These are phyloP conservation scores for Penicillium sp. DNA, from an alignment of 2,329 filamentous ascomycete genomes.

Conservation along the genomic window DNA sequence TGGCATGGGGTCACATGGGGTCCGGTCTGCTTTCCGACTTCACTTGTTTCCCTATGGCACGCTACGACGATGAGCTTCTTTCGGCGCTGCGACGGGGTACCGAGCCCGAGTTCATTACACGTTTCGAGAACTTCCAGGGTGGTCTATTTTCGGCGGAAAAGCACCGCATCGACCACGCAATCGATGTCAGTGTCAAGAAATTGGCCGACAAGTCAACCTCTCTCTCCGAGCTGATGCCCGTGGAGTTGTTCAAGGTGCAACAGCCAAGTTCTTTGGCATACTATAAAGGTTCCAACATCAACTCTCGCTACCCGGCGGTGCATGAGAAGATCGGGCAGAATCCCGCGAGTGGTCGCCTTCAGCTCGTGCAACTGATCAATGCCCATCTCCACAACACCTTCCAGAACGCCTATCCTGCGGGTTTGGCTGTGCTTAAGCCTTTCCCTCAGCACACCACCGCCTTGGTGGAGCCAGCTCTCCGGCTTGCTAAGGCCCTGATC, in stretches of 20 bases:
- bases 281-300: constrained; percentile 69
- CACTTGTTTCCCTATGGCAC: constrained; percentile 82
- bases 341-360: constrained; percentile 64
- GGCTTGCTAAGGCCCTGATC: constrained; percentile 75
- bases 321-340: constrained; percentile 63
- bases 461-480: constrained; percentile 70
- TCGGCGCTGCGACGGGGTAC: constrained; percentile 74
- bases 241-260: constrained; percentile 68
- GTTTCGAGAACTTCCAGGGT: constrained; percentile 72
- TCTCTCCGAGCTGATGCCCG: constrained; percentile 65
- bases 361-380: constrained; percentile 77
- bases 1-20: constrained; percentile 92
- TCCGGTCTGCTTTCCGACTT: constrained; percentile 79
- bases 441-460: constrained; percentile 74
- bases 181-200: constrained; percentile 64
- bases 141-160: constrained; percentile 75
- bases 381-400: constrained; percentile 84
- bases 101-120: constrained; percentile 69
- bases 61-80: constrained; percentile 73
- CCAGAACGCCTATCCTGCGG: constrained; percentile 76
- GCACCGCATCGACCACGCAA: constrained; percentile 64
- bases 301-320: constrained; percentile 69
- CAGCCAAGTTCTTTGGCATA: constrained; percentile 72
- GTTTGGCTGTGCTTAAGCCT: constrained; percentile 82
- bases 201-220: constrained; percentile 62